These are phyloP conservation scores for Lantana camara DNA, from an alignment of 257 asterid species.

Conservation along the genomic window DNA sequence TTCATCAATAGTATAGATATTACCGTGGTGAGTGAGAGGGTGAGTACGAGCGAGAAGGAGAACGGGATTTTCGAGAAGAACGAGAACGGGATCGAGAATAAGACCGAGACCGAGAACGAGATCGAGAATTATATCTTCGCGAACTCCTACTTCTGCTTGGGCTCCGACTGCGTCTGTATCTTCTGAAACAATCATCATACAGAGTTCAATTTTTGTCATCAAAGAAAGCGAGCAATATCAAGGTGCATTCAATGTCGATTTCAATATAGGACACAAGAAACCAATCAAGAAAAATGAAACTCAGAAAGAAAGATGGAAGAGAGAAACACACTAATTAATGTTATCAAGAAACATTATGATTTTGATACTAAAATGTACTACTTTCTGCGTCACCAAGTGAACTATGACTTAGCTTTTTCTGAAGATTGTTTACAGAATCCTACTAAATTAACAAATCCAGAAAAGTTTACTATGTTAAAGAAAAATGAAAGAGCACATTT, in stretches of 20 bases:
- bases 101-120: conserved; percentile 51
- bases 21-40: conserved; percentile 78
- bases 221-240: neutral
- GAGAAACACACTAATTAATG: neutral
- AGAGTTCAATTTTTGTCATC: neutral
- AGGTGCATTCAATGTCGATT: neutral
- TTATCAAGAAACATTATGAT: neutral
- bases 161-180: conserved; percentile 72
- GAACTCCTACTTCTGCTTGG: conserved; percentile 65
- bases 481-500: neutral
- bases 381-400: neutral
- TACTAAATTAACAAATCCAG: neutral
- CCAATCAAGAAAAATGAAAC: neutral
- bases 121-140: conserved; percentile 49
- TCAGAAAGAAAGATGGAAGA: neutral
- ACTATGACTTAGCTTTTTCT: neutral
- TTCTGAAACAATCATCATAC: conserved; percentile 38
- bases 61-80: conserved; percentile 39
- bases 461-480: neutral
- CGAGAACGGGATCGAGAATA: conserved; percentile 47
- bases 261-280: neutral
- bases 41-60: conserved; percentile 50
- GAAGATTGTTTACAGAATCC: neutral
- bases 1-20: neutral
- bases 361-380: neutral